Evolutionary conservation across 139 green algal species (phyloP).

Genomic region (Chlorella sp.): DNA sequence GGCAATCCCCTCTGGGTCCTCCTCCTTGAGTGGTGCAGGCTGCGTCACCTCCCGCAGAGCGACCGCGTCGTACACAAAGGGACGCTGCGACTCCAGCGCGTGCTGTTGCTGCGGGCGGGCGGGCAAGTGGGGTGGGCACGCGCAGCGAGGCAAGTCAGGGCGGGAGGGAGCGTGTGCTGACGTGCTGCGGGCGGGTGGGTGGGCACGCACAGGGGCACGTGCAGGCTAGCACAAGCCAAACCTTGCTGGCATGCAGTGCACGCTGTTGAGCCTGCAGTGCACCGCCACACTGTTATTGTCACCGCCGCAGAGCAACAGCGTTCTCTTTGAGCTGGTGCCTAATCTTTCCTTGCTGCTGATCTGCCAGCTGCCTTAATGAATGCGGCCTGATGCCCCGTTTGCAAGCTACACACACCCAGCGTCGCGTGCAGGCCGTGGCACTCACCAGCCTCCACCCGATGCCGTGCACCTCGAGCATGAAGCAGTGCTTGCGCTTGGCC

Average conservation of each 20-base stretch:
- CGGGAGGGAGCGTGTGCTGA: not conserved
- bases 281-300: too few relatives aligned
- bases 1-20: slow-evolving; percentile 48
- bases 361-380: too few relatives aligned
- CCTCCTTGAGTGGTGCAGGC: slow-evolving; percentile 38
- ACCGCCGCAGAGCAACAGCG: too few relatives aligned
- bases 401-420: too few relatives aligned
- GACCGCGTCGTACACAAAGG: slow-evolving; percentile 71
- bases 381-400: too few relatives aligned
- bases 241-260: too few relatives aligned
- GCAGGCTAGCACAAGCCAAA: too few relatives aligned
- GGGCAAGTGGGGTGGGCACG: not conserved
- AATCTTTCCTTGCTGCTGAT: too few relatives aligned
- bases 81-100: slow-evolving; percentile 69
- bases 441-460: slow-evolving; percentile 40
- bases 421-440: too few relatives aligned
- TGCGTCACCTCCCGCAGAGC: slow-evolving; percentile 35
- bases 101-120: slow-evolving; percentile 35
- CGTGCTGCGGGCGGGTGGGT: not conserved
- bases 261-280: too few relatives aligned
- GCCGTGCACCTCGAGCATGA: slow-evolving; percentile 79
- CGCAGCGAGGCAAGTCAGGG: not conserved
- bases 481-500: slow-evolving; percentile 79
- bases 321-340: too few relatives aligned
- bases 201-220: not conserved